Evolutionary conservation across 192 early-diverging fungal species (phyloP).

Genomic region (Lunasporangiospora selenospora): DNA sequence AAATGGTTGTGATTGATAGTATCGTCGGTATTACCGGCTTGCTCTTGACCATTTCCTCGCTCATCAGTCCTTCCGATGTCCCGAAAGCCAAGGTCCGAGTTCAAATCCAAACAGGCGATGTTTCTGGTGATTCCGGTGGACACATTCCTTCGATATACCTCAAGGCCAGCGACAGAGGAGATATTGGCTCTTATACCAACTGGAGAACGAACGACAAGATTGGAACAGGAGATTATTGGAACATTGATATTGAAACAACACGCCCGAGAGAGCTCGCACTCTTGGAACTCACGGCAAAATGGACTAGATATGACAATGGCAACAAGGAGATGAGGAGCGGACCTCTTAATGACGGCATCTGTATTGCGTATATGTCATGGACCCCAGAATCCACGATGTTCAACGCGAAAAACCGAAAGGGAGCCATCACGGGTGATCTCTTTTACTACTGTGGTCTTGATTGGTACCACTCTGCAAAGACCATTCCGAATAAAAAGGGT

Average conservation of each 20-base stretch:
- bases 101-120: not conserved
- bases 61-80: not conserved
- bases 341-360: slow-evolving; percentile 4
- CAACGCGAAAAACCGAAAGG: not conserved
- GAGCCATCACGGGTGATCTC: slow-evolving; percentile 1
- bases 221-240: too few relatives aligned
- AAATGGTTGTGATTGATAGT: not conserved
- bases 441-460: slow-evolving; percentile 1
- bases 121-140: not conserved
- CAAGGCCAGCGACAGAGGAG: not conserved
- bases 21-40: not conserved
- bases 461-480: slow-evolving; percentile 8
- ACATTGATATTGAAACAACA: too few relatives aligned
- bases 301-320: too few relatives aligned
- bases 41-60: not conserved
- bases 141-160: not conserved
- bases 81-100: slow-evolving; percentile 1
- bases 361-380: slow-evolving; percentile 1
- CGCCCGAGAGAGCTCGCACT: too few relatives aligned
- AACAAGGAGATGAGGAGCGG: too few relatives aligned
- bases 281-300: too few relatives aligned
- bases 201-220: too few relatives aligned
- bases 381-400: not conserved
- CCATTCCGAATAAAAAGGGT: not conserved
- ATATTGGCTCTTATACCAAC: not conserved